These are phyloP conservation scores for Botrytis medusae DNA, from an alignment of 2,329 filamentous ascomycete genomes.

Conservation along the genomic window DNA sequence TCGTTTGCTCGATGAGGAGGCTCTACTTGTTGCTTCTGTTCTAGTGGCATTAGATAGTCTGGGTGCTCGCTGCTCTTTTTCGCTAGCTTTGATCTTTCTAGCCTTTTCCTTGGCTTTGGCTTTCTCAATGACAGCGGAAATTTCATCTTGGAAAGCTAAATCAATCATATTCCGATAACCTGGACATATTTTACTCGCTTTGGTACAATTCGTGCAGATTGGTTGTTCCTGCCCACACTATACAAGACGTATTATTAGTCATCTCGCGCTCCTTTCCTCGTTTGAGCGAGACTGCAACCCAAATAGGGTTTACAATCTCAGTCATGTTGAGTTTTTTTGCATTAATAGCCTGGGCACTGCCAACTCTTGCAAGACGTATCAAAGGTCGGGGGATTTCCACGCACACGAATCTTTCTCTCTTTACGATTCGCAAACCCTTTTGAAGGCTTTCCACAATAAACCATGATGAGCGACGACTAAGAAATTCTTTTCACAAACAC, in stretches of 20 bases:
- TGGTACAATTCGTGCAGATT: constrained; percentile 54
- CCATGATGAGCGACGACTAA: constrained; percentile 11
- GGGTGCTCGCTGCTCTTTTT: constrained; percentile 23
- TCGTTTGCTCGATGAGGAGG: neutral
- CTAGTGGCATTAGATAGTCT: neutral
- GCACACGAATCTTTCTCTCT: constrained; percentile 10
- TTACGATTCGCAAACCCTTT: constrained; percentile 20
- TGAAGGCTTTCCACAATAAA: constrained; percentile 24
- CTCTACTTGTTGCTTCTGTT: neutral
- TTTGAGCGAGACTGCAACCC: constrained; percentile 4
- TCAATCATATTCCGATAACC: constrained; percentile 57
- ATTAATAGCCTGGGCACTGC: neutral
- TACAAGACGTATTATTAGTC: constrained; percentile 8
- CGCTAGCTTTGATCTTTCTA: constrained; percentile 29
- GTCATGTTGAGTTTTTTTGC: neutral
- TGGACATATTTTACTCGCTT: constrained; percentile 51
- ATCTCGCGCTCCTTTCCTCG: constrained; percentile 14
- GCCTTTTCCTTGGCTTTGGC: constrained; percentile 39
- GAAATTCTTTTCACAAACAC: neutral
- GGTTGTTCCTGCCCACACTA: constrained; percentile 54
- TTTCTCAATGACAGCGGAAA: constrained; percentile 54
- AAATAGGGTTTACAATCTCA: neutral
- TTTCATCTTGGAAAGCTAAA: constrained; percentile 58
- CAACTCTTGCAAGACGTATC: neutral
- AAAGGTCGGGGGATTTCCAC: neutral